Evolutionary conservation across 2,329 filamentous ascomycete genomes (phyloP).

Genomic region (Fusarium torulosum): DNA sequence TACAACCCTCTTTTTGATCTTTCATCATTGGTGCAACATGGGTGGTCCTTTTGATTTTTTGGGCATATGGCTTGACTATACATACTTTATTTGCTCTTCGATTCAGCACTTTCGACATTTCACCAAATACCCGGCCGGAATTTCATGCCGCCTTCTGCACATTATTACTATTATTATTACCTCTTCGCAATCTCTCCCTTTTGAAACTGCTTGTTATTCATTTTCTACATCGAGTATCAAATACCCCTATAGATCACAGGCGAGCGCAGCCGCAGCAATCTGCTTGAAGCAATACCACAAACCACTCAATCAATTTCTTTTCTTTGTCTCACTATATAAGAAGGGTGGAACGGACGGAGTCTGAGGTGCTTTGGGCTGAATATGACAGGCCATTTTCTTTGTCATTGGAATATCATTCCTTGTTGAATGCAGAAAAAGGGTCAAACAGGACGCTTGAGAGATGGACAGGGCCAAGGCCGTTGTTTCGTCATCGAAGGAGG

Average conservation of each 20-base stretch:
- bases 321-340: slow-evolving; percentile 50
- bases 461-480: slow-evolving; percentile 19
- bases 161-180: slow-evolving; percentile 40
- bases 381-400: slow-evolving; percentile 41
- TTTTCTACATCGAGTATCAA: slow-evolving; percentile 51
- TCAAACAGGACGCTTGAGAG: slow-evolving; percentile 35
- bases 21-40: slow-evolving; percentile 37
- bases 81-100: slow-evolving; percentile 48
- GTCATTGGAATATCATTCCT: slow-evolving; percentile 34
- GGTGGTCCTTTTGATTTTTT: slow-evolving; percentile 44
- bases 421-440: slow-evolving; percentile 36
- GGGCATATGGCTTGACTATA: slow-evolving; percentile 47
- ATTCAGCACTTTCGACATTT: slow-evolving; percentile 42
- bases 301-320: slow-evolving; percentile 49
- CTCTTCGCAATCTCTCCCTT: slow-evolving; percentile 40
- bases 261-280: slow-evolving; percentile 47
- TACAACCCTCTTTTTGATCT: slow-evolving; percentile 33
- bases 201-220: slow-evolving; percentile 40
- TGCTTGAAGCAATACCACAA: slow-evolving; percentile 50
- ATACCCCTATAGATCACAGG: slow-evolving; percentile 57
- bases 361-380: slow-evolving; percentile 44
- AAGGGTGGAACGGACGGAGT: slow-evolving; percentile 44
- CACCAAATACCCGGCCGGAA: slow-evolving; percentile 49
- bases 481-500: slow-evolving; percentile 42
- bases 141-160: slow-evolving; percentile 41